Conservation (phyloP, 1,284 basidiomycete species). For the Meripilus lineatus region DNA sequence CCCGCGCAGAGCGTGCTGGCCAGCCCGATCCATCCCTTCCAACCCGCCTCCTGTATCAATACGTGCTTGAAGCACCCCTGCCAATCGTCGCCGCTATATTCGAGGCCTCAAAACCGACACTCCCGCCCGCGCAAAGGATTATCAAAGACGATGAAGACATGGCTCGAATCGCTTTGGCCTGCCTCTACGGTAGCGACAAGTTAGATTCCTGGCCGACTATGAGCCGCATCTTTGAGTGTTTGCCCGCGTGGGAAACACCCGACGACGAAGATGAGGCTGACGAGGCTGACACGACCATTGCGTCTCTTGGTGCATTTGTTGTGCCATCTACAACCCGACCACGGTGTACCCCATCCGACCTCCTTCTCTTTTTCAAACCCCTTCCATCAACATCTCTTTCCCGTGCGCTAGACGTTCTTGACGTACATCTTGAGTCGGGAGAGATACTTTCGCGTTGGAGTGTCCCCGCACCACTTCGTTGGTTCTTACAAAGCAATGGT, state of each 20-base stretch:
- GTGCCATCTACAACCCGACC: conserved; percentile 64
- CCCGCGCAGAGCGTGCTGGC: conserved; percentile 76
- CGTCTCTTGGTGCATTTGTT: conserved; percentile 76
- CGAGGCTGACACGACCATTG: conserved; percentile 72
- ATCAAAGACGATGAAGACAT: conserved; percentile 81
- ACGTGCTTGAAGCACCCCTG: conserved; percentile 66
- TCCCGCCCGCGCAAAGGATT: conserved; percentile 63
- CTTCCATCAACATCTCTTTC: conserved; percentile 72
- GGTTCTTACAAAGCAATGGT: conserved; percentile 77
- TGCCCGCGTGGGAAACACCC: conserved; percentile 81
- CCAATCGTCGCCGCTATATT: conserved; percentile 72
- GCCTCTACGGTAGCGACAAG: conserved; percentile 79
- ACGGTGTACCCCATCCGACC: conserved; percentile 58
- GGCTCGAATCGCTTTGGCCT: conserved; percentile 80
- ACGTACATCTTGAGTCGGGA: conserved; percentile 90
- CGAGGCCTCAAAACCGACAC: conserved; percentile 85
- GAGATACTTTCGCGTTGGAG: conserved; percentile 88
- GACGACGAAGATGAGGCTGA: conserved; percentile 62
- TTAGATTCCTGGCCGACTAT: conserved; percentile 75
- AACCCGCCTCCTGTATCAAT: conserved; percentile 67
- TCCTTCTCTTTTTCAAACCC: conserved; percentile 79
- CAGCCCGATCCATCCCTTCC: conserved; percentile 60
- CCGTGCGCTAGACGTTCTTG: conserved; percentile 80
- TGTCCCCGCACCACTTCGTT: conserved; percentile 73
- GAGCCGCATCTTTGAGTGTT: conserved; percentile 89